Evolutionary conservation across 176 grass and related monocot genomes (phyloP).

Genomic region (Dactylis glomerata): DNA sequence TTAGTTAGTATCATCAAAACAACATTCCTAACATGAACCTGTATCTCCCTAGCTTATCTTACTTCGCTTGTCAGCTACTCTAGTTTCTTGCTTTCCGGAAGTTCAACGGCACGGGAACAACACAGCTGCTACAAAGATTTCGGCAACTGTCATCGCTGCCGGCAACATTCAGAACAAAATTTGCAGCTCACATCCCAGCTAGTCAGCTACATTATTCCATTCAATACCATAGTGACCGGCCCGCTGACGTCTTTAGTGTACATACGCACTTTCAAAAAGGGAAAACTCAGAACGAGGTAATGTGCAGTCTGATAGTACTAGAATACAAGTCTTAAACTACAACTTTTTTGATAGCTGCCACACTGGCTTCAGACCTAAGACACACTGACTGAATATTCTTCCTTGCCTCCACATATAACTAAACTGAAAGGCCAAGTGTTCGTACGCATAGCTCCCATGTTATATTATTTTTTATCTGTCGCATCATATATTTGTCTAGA

Average conservation of each 20-base stretch:
- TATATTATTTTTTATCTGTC: slow-evolving; percentile 27
- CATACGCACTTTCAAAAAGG: slow-evolving; percentile 11
- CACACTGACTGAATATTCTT: slow-evolving; percentile 36
- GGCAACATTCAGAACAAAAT: neutral
- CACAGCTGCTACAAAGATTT: neutral
- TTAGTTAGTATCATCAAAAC: neutral
- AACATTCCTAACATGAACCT: neutral
- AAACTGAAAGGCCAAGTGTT: slow-evolving; percentile 15
- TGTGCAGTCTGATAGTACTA: slow-evolving; percentile 8
- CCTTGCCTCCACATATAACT: neutral
- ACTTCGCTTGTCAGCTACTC: neutral
- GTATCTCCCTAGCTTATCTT: neutral
- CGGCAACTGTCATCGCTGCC: neutral
- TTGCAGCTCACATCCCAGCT: neutral
- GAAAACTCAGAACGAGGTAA: slow-evolving; percentile 14
- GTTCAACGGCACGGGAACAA: neutral
- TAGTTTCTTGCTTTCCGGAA: neutral
- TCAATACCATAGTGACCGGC: neutral
- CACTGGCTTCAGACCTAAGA: neutral
- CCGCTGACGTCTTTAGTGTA: neutral
- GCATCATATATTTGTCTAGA: neutral
- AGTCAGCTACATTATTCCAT: neutral
- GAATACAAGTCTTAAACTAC: slow-evolving; percentile 19
- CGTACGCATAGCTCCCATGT: neutral
- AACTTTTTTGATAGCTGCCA: slow-evolving; percentile 12